These are phyloP conservation scores for Whalleya microplaca DNA, from an alignment of 2,329 filamentous ascomycete species.

Conservation along the genomic window DNA sequence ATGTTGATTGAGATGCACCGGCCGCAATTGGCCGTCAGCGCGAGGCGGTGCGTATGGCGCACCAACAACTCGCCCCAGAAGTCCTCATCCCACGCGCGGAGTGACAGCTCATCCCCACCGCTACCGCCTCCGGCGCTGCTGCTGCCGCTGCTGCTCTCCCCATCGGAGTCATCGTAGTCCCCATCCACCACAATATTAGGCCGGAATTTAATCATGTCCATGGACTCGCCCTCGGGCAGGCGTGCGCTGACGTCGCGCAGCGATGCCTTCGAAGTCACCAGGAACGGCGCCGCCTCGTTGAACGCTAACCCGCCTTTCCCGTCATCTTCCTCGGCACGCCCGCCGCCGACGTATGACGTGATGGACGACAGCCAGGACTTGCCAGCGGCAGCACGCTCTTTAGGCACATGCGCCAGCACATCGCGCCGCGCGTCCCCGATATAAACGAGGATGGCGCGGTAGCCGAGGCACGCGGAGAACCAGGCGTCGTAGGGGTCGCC, in stretches of 20 bases:
- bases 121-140: slow-evolving; percentile 24
- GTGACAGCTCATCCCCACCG: not conserved
- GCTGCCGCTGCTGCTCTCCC: too few relatives aligned
- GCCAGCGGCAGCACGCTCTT: slow-evolving; percentile 6
- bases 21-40: slow-evolving; percentile 70
- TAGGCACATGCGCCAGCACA: slow-evolving; percentile 63
- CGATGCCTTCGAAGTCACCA: slow-evolving; percentile 72
- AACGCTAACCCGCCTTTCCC: slow-evolving; percentile 61
- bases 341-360: slow-evolving; percentile 37
- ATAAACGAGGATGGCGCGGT: slow-evolving; percentile 63
- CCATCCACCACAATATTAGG: slow-evolving; percentile 74
- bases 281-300: slow-evolving; percentile 74
- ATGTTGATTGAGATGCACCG: slow-evolving; percentile 73
- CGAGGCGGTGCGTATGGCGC: slow-evolving; percentile 40
- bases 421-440: slow-evolving; percentile 63
- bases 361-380: slow-evolving; percentile 42
- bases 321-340: not conserved
- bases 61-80: slow-evolving; percentile 69
- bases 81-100: slow-evolving; percentile 67
- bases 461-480: slow-evolving; percentile 71
- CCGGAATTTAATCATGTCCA: slow-evolving; percentile 72
- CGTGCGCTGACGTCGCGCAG: slow-evolving; percentile 66
- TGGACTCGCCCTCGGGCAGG: slow-evolving; percentile 50
- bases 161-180: too few relatives aligned
- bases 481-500: slow-evolving; percentile 62